Percentiles rank a stretch among this genome's conserved stretches.
Conservation (phyloP, 225 moss, liverwort and hornwort species). For the Pseudisothecium myosuroides region DNA sequence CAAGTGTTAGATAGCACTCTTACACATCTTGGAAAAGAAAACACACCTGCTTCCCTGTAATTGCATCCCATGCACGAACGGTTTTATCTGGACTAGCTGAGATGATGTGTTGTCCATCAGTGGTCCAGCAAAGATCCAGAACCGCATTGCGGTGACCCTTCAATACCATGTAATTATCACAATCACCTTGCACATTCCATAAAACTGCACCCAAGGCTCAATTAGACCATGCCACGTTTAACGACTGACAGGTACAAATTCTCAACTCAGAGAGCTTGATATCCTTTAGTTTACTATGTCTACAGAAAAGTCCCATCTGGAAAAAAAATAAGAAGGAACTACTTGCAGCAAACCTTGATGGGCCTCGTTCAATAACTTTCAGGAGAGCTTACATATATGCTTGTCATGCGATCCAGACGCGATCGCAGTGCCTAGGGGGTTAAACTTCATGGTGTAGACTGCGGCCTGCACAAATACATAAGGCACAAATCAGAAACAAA, state of each 20-base stretch:
- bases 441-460: constrained; percentile 84
- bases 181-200: constrained; percentile 89
- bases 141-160: constrained; percentile 95
- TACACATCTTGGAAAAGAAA: not conserved
- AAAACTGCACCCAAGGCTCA: constrained; percentile 37
- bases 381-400: constrained; percentile 52
- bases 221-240: not conserved
- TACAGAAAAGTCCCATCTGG: not conserved
- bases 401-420: constrained; percentile 96
- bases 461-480: constrained; percentile 22
- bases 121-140: constrained; percentile 85
- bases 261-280: not conserved
- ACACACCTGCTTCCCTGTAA: constrained; percentile 73
- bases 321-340: not conserved
- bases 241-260: not conserved
- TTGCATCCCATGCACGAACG: constrained; percentile 92
- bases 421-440: constrained; percentile 84
- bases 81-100: constrained; percentile 97
- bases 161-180: constrained; percentile 88
- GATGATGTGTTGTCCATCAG: constrained; percentile 82
- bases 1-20: not conserved
- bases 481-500: not conserved
- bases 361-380: not conserved
- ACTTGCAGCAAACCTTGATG: not conserved
- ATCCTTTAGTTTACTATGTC: not conserved